These are phyloP conservation scores for Amanita polypyramis DNA, from an alignment of 768 basidiomycete species.

Conservation along the genomic window DNA sequence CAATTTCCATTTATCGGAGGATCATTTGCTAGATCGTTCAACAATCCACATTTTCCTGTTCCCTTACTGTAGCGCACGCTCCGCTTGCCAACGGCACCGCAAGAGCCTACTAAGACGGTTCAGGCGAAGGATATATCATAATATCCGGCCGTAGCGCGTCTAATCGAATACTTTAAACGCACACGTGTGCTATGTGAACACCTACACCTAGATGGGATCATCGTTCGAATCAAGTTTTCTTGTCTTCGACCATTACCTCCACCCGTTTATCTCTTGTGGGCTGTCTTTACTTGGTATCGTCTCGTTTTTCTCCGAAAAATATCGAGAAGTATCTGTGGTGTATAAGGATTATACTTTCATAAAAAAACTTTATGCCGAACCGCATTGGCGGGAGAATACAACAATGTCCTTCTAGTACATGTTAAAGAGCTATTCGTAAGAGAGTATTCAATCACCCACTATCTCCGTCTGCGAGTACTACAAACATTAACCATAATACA, in stretches of 20 bases:
- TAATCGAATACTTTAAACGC: not conserved
- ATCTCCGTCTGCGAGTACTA: no score
- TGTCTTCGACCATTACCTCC: not conserved
- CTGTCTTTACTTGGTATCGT: not conserved
- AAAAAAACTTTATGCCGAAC: not conserved
- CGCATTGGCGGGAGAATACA: no score
- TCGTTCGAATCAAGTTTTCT: conserved; percentile 1
- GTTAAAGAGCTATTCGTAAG: no score
- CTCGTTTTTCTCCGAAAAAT: not conserved
- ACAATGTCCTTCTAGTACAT: not conserved
- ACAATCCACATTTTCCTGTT: not conserved
- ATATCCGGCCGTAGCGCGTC: not conserved
- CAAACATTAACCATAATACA: no score
- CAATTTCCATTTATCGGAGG: not conserved
- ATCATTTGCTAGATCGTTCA: not conserved
- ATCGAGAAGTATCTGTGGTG: not conserved
- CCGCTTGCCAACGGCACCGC: not conserved
- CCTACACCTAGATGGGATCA: not conserved
- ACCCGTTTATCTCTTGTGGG: not conserved
- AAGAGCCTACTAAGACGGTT: not conserved
- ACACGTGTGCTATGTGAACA: not conserved
- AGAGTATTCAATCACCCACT: no score
- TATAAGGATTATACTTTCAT: not conserved
- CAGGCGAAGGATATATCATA: not conserved
- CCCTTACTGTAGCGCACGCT: not conserved